Evolutionary conservation across 495 filamentous ascomycete species (phyloP), one percentile per base, ranked within the genome.

Genomic region (Neurospora sp.): DNA sequence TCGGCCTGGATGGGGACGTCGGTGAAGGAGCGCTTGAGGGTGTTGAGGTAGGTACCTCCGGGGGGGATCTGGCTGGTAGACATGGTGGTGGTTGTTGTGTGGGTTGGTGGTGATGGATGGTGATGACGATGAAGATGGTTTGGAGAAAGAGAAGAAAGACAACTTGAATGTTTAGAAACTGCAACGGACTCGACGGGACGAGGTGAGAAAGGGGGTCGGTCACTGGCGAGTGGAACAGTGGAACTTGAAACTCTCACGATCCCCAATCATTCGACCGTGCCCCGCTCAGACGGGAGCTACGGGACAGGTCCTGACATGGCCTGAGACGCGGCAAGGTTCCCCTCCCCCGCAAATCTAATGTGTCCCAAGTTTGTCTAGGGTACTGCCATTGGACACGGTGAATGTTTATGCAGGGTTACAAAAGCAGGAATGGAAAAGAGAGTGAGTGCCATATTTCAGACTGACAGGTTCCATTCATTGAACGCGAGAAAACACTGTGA

Each of bases 31-130:
- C 85, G 85, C 84, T 93, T 92, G 78, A 94, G 84, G 74, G 89
- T 92, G 77, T 96, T 88, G 83, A 98, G 90, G 87, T 91, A 94
- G 74, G 94, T 97, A 70, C 87, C 87, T 73, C 89, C 92, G 14
- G 88, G 81, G 69, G 91, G 91, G 75, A 85, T 80, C 22, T 74
- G 72, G 12, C 77, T 78, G 39, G 80, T 73, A 69, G 83, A 80
- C 83, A 85, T 85, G 75, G 8, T 81, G 68, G 40, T 59, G 65
- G 42, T 72, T 75, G 71, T 38, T 72, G 40, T 4, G 18, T 68
- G 27, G 18, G 35, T 59, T 59, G 53, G 22, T 65, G 48, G 31
- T 68, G 31, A 53, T 71, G 39, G 31, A 41, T 45, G 40, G 18
- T 70, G 5, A 35, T 10, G 53, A 45, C n/a, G 12, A 65, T 61